These are phyloP conservation scores for Hawksworthiomyces lignivorus DNA, from an alignment of 2,329 filamentous ascomycete genomes.

Conservation along the genomic window DNA sequence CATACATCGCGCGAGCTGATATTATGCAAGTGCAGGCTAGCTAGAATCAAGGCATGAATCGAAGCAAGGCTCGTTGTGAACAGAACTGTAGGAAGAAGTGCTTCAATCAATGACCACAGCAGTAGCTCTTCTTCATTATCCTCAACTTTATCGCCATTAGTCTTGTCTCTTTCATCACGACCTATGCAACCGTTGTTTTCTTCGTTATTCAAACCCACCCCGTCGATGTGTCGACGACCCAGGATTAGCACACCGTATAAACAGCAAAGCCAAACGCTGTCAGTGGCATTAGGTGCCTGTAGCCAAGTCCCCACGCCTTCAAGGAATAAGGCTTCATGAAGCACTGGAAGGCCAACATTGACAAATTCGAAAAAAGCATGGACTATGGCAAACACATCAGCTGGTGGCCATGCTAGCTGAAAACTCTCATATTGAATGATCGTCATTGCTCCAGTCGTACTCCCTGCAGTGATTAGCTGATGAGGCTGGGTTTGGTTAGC, in stretches of 20 bases:
- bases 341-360: slow-evolving; percentile 32
- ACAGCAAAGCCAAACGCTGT: slow-evolving; percentile 33
- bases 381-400: background rate
- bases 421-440: no score
- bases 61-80: slow-evolving; percentile 33
- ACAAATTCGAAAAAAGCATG: slow-evolving; percentile 30
- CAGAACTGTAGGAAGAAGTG: slow-evolving; percentile 31
- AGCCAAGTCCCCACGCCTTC: slow-evolving; percentile 30
- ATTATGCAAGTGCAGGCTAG: slow-evolving; percentile 34
- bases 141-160: background rate
- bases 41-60: slow-evolving; percentile 32
- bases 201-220: no score
- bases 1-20: slow-evolving; percentile 31
- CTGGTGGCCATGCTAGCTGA: background rate
- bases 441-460: no score
- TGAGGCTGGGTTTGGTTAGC: no score
- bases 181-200: no score
- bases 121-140: slow-evolving; percentile 24
- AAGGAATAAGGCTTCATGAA: slow-evolving; percentile 34
- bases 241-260: slow-evolving; percentile 33
- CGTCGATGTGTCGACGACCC: slow-evolving; percentile 20
- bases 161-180: no score
- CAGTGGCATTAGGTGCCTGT: slow-evolving; percentile 15
- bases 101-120: slow-evolving; percentile 33
- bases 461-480: no score